Percentiles rank a stretch among this genome's conserved stretches.
Evolutionary conservation across 2,329 filamentous ascomycete genomes (phyloP).

Genomic region (Penicillium sp.): DNA sequence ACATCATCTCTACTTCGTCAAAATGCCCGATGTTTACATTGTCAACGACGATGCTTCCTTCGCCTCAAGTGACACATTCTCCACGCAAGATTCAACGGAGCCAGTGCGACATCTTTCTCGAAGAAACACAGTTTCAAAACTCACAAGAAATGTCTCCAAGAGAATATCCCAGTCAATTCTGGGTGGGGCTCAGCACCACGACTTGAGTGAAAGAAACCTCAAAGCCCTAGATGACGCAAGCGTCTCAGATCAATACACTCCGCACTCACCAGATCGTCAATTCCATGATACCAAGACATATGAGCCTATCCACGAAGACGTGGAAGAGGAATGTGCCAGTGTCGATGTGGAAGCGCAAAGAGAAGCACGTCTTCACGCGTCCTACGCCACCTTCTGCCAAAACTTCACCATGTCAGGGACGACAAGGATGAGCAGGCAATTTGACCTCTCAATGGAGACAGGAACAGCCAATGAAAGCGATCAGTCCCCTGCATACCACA

Average conservation of each 20-base stretch:
- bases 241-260: neutral
- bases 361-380: slow-evolving; percentile 8
- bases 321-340: neutral
- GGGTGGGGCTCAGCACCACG: neutral
- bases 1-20: neutral
- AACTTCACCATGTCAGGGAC: slow-evolving; percentile 15
- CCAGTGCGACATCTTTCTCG: slow-evolving; percentile 6
- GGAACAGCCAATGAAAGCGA: neutral
- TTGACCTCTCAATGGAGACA: slow-evolving; percentile 12
- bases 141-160: slow-evolving; percentile 19
- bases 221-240: slow-evolving; percentile 4
- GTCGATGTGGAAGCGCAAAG: neutral
- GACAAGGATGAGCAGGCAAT: neutral
- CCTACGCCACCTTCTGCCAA: slow-evolving; percentile 17
- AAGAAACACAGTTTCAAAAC: slow-evolving; percentile 9
- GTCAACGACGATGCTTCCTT: slow-evolving; percentile 17
- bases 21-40: slow-evolving; percentile 12
- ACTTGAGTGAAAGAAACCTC: slow-evolving; percentile 15
- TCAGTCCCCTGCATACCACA: neutral
- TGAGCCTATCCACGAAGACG: slow-evolving; percentile 2
- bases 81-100: slow-evolving; percentile 6
- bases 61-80: slow-evolving; percentile 9
- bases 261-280: neutral
- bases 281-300: neutral
- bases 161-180: slow-evolving; percentile 14